Base-by-base conservation (phyloP, 345 rosid genomes). In the Acer campestre region DNA sequence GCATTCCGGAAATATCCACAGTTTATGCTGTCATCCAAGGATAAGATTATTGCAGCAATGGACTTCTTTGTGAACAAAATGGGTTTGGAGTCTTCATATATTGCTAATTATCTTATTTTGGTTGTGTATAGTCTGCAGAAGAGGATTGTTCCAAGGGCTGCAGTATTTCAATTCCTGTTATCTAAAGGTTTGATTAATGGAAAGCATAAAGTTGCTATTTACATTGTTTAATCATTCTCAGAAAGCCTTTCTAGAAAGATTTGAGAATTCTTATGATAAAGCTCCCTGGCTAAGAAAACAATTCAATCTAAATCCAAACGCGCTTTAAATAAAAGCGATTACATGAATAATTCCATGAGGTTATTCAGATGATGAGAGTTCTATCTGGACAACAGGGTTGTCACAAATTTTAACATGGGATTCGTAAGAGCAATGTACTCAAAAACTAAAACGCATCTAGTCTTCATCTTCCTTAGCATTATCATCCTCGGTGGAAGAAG, bases 381-480 rank as follows among this genome's bases (percentile, higher is more conserved):
- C n/a, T 53, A 61, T 70, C 70, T 61, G 56, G 80, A 68, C 49
- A 46, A 44, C 51, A 73, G 35, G 1, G 17, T 23, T 10, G 71
- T 35, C 29, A 62, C 66, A 58, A 49, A 10, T 70, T 77, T 73
- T 42, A 38, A 74, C 71, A 42, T 23, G 61, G 25, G 35, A 35
- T 20, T 6, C 3, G 10, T 8, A 49, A 23, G 64, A 22, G 72
- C 51, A 46, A 7, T 61, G 31, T 18, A 40, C 42, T 56, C 58
- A 25, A 16, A 16, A 48, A 75, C 51, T 16, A 7, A 59, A 75
- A 42, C 61, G 23, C 55, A 42, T 74, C 78, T 85, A 85, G 40
- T 88, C 74, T 61, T 84, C 88, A 48, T 63, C 71, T 70, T 79
- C 85, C 70, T 68, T 79, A 2, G 14, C 56, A 38, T 25, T 75